Evolutionary conservation across 441 rosid species (phyloP).

Genomic region (Hura crepitans): DNA sequence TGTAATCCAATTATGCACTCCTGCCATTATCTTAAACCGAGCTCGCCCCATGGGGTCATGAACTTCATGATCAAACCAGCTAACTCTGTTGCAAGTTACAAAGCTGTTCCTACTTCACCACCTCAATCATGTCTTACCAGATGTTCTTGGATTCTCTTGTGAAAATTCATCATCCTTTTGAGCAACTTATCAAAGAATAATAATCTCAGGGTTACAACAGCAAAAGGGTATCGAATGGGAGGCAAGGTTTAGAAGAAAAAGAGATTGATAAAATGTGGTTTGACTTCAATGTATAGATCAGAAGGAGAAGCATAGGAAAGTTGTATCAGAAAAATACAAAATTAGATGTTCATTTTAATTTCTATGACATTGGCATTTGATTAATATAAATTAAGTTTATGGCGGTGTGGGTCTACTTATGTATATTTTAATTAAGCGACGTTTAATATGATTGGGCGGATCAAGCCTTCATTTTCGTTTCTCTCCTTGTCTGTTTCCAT

Average conservation of each 20-base stretch:
- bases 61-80: constrained; percentile 31
- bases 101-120: background rate
- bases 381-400: constrained; percentile 16
- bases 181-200: constrained; percentile 1
- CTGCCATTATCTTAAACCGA: constrained; percentile 49
- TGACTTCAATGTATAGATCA: constrained; percentile 45
- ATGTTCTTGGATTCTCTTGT: background rate
- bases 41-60: constrained; percentile 37
- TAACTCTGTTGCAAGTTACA: constrained; percentile 12
- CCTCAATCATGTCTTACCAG: background rate
- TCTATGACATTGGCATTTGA: constrained; percentile 23
- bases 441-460: constrained; percentile 36
- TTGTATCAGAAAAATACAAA: constrained; percentile 37
- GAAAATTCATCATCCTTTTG: background rate
- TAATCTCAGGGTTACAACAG: background rate
- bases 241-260: constrained; percentile 26
- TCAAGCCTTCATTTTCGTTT: constrained; percentile 42
- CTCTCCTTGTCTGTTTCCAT: constrained; percentile 51
- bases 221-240: constrained; percentile 20
- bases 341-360: constrained; percentile 25
- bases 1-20: constrained; percentile 30
- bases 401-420: constrained; percentile 25
- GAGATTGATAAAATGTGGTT: constrained; percentile 31
- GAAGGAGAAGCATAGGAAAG: constrained; percentile 27
- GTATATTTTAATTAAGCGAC: constrained; percentile 12